Percentiles rank a stretch among this genome's conserved stretches.
Conservation (phyloP, 495 filamentous ascomycete genomes). For the Aspergillus sparsus region DNA sequence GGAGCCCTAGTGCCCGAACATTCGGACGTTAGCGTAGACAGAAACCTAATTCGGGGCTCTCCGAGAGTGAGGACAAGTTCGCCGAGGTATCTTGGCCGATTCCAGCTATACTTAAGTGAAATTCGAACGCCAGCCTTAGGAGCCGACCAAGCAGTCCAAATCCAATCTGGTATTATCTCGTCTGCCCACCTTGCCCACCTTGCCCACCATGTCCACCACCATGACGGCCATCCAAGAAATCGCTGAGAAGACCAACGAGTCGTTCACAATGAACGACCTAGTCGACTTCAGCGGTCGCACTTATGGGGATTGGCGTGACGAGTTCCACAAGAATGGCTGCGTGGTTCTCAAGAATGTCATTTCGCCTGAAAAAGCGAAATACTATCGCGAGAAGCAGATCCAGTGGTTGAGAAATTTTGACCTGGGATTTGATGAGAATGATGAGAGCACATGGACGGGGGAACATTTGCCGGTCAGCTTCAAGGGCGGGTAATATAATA, state of each 20-base stretch:
- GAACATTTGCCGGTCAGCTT: slow-evolving; percentile 42
- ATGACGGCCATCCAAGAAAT: slow-evolving; percentile 14
- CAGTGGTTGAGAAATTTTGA: slow-evolving; percentile 44
- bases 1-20: slow-evolving; percentile 4
- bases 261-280: slow-evolving; percentile 24
- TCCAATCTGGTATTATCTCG: background rate
- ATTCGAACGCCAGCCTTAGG: slow-evolving; percentile 7
- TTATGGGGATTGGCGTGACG: slow-evolving; percentile 44
- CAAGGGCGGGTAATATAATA: slow-evolving; percentile 34
- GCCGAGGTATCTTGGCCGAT: background rate
- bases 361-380: slow-evolving; percentile 29
- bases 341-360: slow-evolving; percentile 38
- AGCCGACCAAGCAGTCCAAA: background rate
- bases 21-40: background rate
- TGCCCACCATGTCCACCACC: slow-evolving; percentile 14
- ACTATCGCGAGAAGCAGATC: slow-evolving; percentile 37
- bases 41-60: background rate
- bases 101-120: slow-evolving; percentile 17
- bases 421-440: slow-evolving; percentile 39
- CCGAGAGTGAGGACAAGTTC: background rate
- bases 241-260: slow-evolving; percentile 18
- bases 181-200: background rate
- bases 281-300: slow-evolving; percentile 23
- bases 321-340: slow-evolving; percentile 40
- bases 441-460: slow-evolving; percentile 40